Evolutionary conservation across 2,329 filamentous ascomycete genomes (phyloP).

Genomic region (Clarireedia paspali): DNA sequence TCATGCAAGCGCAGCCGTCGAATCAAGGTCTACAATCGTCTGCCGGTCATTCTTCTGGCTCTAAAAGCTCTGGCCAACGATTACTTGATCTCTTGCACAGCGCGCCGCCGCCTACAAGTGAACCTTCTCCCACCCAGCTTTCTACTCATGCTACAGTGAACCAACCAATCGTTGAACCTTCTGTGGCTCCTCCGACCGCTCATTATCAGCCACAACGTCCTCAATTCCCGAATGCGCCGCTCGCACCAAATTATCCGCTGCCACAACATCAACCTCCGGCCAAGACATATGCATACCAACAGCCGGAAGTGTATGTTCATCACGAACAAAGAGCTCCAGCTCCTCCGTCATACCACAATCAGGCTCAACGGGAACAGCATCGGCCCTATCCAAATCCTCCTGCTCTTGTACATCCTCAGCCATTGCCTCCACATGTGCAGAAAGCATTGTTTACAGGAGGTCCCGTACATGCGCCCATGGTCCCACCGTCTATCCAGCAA

Average conservation of each 20-base stretch:
- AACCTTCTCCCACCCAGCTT: slow-evolving; percentile 18
- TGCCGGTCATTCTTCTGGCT: slow-evolving; percentile 10
- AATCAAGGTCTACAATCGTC: slow-evolving; percentile 40
- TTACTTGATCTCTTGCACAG: slow-evolving; percentile 46
- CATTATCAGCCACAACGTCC: slow-evolving; percentile 47
- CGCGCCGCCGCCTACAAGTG: slow-evolving; percentile 15
- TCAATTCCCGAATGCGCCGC: slow-evolving; percentile 38
- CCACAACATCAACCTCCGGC: slow-evolving; percentile 14
- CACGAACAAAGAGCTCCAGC: slow-evolving; percentile 3
- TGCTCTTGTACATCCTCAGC: slow-evolving; percentile 30
- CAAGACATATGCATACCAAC: slow-evolving; percentile 21
- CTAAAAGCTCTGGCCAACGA: slow-evolving; percentile 34
- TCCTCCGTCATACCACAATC: slow-evolving; percentile 1
- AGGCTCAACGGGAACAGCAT: slow-evolving; percentile 14
- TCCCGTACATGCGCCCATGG: slow-evolving; percentile 25
- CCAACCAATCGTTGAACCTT: slow-evolving; percentile 40
- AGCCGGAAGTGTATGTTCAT: slow-evolving; percentile 13
- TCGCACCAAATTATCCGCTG: slow-evolving; percentile 41
- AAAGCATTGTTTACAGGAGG: slow-evolving; percentile 41
- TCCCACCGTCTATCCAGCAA: slow-evolving; percentile 26
- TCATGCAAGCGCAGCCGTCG: slow-evolving; percentile 48
- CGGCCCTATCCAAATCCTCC: slow-evolving; percentile 25
- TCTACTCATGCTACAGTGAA: slow-evolving; percentile 47
- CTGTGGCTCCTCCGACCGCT: slow-evolving; percentile 46
- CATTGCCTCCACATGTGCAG: slow-evolving; percentile 46